phyloP scores from a whole-genome alignment of 768 basidiomycete genomes.

The Kwoniella sp. region DNA sequence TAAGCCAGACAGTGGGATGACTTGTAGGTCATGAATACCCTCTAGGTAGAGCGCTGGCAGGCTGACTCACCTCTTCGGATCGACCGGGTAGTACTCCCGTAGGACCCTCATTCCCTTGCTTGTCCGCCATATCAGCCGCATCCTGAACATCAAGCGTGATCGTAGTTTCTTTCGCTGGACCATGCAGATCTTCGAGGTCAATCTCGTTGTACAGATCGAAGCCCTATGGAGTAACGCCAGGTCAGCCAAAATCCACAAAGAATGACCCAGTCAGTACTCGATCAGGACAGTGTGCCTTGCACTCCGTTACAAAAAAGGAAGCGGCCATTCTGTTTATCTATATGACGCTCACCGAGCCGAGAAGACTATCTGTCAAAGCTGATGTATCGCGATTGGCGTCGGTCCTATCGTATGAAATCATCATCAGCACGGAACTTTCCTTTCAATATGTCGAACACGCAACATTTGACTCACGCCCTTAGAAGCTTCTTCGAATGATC shows the following conservation, averaged over 20 bases:
- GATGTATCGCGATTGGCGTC: conserved; percentile 17
- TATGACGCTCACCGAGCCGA: conserved; percentile 3
- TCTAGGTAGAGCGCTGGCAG: no score
- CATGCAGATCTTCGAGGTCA: conserved; percentile 81
- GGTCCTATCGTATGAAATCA: background rate
- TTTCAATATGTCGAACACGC: no score
- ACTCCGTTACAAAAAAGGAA: background rate
- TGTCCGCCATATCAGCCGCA: conserved; percentile 61
- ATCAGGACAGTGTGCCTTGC: no score
- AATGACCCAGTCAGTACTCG: no score
- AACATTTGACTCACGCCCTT: conserved; percentile 55
- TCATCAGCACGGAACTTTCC: no score
- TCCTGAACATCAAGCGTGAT: conserved; percentile 86
- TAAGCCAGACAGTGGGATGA: no score
- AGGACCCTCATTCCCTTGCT: conserved; percentile 45
- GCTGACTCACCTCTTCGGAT: conserved; percentile 38
- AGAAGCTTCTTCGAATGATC: conserved; percentile 91
- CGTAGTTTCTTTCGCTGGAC: conserved; percentile 66
- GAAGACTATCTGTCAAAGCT: conserved; percentile 9
- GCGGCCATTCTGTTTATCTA: background rate
- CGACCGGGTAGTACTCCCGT: conserved; percentile 39
- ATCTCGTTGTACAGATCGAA: conserved; percentile 63
- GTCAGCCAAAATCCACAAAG: no score
- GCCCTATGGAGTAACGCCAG: conserved; percentile 27
- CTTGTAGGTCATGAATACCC: no score